Base-by-base conservation (phyloP, 352 stramenopile species). In the Peronospora destructor region DNA sequence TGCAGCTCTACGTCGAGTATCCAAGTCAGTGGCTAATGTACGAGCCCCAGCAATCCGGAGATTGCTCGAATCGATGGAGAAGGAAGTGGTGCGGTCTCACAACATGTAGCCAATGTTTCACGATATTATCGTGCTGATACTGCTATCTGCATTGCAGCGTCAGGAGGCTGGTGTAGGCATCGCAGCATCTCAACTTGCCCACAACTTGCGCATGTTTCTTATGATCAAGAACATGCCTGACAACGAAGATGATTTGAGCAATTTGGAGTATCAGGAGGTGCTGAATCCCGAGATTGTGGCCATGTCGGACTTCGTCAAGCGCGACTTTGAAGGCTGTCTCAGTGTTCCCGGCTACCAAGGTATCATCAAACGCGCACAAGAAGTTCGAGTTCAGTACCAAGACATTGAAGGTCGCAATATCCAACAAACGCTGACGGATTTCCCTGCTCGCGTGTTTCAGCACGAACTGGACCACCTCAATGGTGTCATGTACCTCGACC, bases 281-380 rank as follows among this genome's bases (percentile, higher is more conserved):
- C 66, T 92, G 64, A 92, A 92, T 38, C 82, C 79, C 0, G 56
- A 86, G 57, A 89, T 92, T 43, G 26, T 85, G 10, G 47, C 56
- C 43, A 70, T 58, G 52, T 89, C 78, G 6, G 47, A 69, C 12
- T 46, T 50, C 8, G 68, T 61, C 42, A 75, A 64, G 30, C 84
- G 83, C 49, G 82, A 92, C 56, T 92, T 91, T 66, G 82, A 92
- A 69, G 82, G 82, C 25, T 92, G 82, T 28, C 49, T 92, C 51
- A 92, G 82, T 56, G 71, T 92, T 19, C 82, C 82, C 12, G 79
- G 78, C 12, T 92, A 92, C 56, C 73, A 85, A 37, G 82, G 73
- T 41, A 74, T 92, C 26, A 73, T 92, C 12, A 54, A 64, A 42
- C 79, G 82, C 5, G 58, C 76, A 2, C 45, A 71, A 10, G 62